Conservation (phyloP, 2,329 filamentous ascomycete species). For the Pseudopithomyces maydicus region DNA sequence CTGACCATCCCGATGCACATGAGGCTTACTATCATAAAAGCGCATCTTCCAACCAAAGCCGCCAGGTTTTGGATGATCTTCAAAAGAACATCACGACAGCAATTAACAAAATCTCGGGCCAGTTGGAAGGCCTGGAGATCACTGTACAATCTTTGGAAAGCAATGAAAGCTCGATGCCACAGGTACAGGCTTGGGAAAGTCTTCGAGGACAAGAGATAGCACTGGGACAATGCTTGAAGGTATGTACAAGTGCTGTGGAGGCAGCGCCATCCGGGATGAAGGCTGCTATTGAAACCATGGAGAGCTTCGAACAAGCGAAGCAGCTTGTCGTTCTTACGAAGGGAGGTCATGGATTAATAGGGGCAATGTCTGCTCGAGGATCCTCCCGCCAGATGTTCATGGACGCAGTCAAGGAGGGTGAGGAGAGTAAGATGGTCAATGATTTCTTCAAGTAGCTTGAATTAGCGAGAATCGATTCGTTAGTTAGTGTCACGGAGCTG, state of each 20-base stretch:
- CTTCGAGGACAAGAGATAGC: constrained; percentile 2
- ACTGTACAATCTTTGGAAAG: background rate
- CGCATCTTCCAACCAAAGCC: background rate
- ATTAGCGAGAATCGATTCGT: background rate
- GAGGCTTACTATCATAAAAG: background rate
- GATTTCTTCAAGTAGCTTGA: background rate
- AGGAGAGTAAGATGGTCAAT: background rate
- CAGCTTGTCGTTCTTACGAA: background rate
- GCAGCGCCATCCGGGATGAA: background rate
- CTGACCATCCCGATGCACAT: background rate
- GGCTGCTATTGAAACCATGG: background rate
- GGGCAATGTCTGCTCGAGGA: background rate
- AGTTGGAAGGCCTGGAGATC: constrained; percentile 4
- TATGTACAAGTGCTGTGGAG: constrained; percentile 7
- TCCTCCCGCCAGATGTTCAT: background rate
- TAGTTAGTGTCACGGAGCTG: too few relatives aligned
- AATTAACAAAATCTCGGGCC: constrained; percentile 3
- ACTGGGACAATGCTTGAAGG: constrained; percentile 5
- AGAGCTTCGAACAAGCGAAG: background rate
- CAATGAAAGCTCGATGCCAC: background rate
- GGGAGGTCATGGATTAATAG: background rate
- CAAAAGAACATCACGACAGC: background rate
- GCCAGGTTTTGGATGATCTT: background rate
- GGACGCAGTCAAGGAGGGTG: background rate
- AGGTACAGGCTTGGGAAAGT: background rate